Conservation (phyloP, 495 filamentous ascomycete species). For the Lindgomyces ingoldianus region DNA sequence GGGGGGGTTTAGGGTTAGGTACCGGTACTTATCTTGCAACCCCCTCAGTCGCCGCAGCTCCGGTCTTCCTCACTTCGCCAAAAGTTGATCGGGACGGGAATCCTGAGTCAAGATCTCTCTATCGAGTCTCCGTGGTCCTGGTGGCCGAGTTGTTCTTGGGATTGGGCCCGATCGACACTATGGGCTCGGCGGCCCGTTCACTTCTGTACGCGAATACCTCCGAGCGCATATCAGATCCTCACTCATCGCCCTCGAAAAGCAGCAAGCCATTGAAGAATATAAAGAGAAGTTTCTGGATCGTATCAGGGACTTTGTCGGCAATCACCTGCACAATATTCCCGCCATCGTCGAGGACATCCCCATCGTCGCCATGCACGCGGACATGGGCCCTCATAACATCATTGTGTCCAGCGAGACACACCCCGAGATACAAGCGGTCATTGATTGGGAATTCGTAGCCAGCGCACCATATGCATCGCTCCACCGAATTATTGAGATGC, state of each 20-base stretch:
- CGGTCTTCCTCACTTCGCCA: no score
- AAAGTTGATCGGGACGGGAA: no score
- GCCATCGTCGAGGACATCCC: not conserved
- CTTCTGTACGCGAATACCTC: not conserved
- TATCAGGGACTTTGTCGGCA: not conserved
- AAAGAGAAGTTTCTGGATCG: not conserved
- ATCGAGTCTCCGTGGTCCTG: no score
- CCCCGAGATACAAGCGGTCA: not conserved
- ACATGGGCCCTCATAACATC: conserved; percentile 4
- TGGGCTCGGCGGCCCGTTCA: not conserved
- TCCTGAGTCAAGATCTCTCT: no score
- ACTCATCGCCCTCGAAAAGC: not conserved
- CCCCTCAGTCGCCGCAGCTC: no score
- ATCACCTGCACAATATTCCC: conserved; percentile 2
- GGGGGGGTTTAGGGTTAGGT: no score
- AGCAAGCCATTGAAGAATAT: conserved; percentile 5
- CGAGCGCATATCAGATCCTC: conserved; percentile 5
- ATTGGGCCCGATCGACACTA: conserved; percentile 3
- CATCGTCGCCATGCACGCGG: conserved; percentile 1
- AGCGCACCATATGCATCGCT: conserved; percentile 1
- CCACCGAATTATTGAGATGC: conserved; percentile 4
- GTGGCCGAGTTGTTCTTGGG: no score
- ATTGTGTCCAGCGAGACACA: conserved; percentile 1
- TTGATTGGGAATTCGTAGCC: conserved; percentile 6
- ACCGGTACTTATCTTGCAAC: no score